Conservation (phyloP, 1,284 basidiomycete species). For the Crocinoboletus sp. region DNA sequence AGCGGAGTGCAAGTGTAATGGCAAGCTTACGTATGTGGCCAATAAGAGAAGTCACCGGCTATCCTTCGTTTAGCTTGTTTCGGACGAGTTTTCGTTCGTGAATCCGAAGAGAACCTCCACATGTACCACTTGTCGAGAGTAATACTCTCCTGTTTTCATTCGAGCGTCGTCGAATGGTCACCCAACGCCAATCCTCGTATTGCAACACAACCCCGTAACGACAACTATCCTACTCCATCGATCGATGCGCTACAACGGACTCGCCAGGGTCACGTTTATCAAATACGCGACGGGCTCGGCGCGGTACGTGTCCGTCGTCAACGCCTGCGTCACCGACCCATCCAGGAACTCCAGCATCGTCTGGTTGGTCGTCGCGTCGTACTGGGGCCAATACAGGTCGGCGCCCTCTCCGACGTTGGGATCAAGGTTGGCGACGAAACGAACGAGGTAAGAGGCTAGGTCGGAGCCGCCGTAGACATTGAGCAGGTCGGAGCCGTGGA, state of each 20-base stretch:
- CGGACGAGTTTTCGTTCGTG: too few species aligned
- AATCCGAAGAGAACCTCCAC: too few species aligned
- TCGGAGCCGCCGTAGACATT: constrained; percentile 37
- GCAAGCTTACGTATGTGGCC: too few species aligned
- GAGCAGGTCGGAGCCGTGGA: constrained; percentile 40
- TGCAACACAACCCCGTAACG: too few species aligned
- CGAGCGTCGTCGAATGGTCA: too few species aligned
- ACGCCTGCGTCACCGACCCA: constrained; percentile 31
- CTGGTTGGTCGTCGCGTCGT: constrained; percentile 32
- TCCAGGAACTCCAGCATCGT: constrained; percentile 46
- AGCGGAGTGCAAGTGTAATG: too few species aligned
- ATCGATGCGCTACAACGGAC: not conserved
- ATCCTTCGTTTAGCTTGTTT: too few species aligned
- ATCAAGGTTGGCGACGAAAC: constrained; percentile 42
- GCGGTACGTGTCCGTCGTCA: constrained; percentile 42
- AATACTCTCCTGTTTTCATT: too few species aligned
- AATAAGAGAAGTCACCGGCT: too few species aligned
- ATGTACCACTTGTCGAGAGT: too few species aligned
- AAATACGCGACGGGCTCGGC: constrained; percentile 38
- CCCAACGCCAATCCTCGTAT: too few species aligned
- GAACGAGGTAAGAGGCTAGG: constrained; percentile 39
- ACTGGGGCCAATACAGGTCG: constrained; percentile 46
- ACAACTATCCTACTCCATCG: too few species aligned
- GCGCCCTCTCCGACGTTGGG: constrained; percentile 39
- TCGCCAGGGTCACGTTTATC: constrained; percentile 35